Evolutionary conservation across 2,329 filamentous ascomycete species (phyloP).

Genomic region (Ascochyta pisi): DNA sequence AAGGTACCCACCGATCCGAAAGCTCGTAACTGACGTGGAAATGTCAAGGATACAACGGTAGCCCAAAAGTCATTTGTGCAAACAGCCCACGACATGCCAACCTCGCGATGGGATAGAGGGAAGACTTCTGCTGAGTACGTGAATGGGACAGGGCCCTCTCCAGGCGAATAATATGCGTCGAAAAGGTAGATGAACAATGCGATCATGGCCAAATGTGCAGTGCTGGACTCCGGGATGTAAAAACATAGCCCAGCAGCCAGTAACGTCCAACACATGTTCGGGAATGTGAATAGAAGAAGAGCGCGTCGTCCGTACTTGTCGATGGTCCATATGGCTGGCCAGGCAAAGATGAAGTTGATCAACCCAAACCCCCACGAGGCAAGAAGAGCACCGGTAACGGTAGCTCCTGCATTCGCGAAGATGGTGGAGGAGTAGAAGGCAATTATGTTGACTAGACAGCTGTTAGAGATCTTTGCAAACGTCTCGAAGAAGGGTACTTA

Average conservation of each 20-base stretch:
- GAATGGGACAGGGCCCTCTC: slow-evolving; percentile 58
- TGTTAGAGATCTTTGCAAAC: not conserved
- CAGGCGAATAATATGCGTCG: slow-evolving; percentile 49
- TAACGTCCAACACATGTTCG: slow-evolving; percentile 58
- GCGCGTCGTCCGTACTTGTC: slow-evolving; percentile 58
- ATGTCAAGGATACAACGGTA: slow-evolving; percentile 68
- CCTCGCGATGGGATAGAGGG: slow-evolving; percentile 72
- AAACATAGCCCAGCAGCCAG: slow-evolving; percentile 60
- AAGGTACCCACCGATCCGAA: slow-evolving; percentile 63
- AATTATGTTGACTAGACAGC: slow-evolving; percentile 50
- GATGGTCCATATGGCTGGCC: slow-evolving; percentile 66
- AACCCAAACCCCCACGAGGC: slow-evolving; percentile 66
- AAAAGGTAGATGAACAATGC: slow-evolving; percentile 65
- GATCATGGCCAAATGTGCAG: slow-evolving; percentile 55
- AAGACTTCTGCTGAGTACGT: slow-evolving; percentile 65
- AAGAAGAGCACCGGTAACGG: slow-evolving; percentile 53
- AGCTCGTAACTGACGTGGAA: slow-evolving; percentile 62
- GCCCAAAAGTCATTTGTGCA: slow-evolving; percentile 69
- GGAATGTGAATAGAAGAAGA: slow-evolving; percentile 58
- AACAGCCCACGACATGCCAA: slow-evolving; percentile 74
- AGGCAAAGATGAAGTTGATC: slow-evolving; percentile 65
- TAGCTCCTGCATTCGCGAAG: slow-evolving; percentile 57
- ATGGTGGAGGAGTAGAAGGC: slow-evolving; percentile 61
- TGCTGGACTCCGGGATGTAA: slow-evolving; percentile 53
- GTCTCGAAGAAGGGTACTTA: not conserved